A percentile compares a stretch with the other conserved stretches of the same genome.
Conservation (phyloP, 129 eudicot genomes). For the Chrysanthemum lavandulifolium region DNA sequence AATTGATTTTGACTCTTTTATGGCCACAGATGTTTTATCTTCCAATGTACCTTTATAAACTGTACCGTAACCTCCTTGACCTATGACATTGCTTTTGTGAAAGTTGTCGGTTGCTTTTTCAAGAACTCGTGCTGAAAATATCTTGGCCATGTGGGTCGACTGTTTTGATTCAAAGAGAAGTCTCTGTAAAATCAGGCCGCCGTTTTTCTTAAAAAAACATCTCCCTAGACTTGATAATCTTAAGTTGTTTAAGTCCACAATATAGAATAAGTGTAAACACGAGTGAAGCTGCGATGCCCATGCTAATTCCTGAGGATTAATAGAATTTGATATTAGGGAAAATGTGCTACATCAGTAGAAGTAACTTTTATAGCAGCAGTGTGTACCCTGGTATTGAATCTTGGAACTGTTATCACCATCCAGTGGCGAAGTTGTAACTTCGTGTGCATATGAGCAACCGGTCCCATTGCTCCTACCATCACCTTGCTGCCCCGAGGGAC, state of each 20-base stretch:
- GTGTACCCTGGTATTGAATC: not conserved
- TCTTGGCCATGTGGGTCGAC: slow-evolving; percentile 14
- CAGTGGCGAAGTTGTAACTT: not conserved
- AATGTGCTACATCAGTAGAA: too few species aligned
- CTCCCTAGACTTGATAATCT: slow-evolving; percentile 23
- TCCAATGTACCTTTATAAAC: slow-evolving; percentile 29
- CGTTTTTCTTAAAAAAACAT: slow-evolving; percentile 29
- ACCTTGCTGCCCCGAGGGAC: slow-evolving; percentile 18
- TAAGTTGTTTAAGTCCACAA: slow-evolving; percentile 23
- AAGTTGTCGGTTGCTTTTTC: slow-evolving; percentile 18
- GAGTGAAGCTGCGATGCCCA: slow-evolving; percentile 17
- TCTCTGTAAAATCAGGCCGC: slow-evolving; percentile 30
- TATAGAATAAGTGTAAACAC: slow-evolving; percentile 17
- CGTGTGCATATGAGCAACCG: slow-evolving; percentile 18
- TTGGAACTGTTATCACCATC: not conserved
- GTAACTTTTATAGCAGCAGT: not conserved
- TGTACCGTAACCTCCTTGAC: slow-evolving; percentile 17
- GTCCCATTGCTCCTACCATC: slow-evolving; percentile 20
- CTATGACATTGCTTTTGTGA: not conserved
- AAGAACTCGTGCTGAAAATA: slow-evolving; percentile 10
- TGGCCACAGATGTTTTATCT: slow-evolving; percentile 17
- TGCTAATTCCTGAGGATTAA: slow-evolving; percentile 13
- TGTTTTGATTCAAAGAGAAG: slow-evolving; percentile 28
- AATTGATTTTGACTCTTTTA: not conserved
- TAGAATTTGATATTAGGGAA: not conserved